phyloP scores from a whole-genome alignment of 495 filamentous ascomycete genomes.

The Penicillium steckii region DNA sequence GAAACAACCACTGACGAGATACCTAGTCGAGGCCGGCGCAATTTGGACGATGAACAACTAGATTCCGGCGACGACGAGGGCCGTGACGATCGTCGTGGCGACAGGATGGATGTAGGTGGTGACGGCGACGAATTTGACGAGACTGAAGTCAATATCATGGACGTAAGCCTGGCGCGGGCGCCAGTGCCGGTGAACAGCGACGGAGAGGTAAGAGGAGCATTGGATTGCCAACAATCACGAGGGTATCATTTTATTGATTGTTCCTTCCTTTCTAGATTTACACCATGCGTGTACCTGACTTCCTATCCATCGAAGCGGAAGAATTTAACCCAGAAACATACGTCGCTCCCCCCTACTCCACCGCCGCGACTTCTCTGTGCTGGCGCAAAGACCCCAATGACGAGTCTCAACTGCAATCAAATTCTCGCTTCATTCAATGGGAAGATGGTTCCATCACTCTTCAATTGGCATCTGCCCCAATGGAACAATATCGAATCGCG shows the following conservation, averaged over 20 bases:
- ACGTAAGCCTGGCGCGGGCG: slow-evolving; percentile 60
- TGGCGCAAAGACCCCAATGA: slow-evolving; percentile 68
- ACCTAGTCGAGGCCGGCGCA: slow-evolving; percentile 49
- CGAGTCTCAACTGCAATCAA: slow-evolving; percentile 62
- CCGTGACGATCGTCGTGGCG: slow-evolving; percentile 48
- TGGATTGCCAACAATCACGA: neutral
- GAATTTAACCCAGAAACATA: slow-evolving; percentile 74
- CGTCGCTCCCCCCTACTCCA: slow-evolving; percentile 62
- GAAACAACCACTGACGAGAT: slow-evolving; percentile 8
- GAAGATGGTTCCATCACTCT: slow-evolving; percentile 83
- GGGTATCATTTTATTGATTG: neutral
- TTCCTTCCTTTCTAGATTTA: slow-evolving; percentile 55
- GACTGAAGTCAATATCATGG: slow-evolving; percentile 51
- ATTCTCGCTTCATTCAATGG: slow-evolving; percentile 76
- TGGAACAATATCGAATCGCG: slow-evolving; percentile 75
- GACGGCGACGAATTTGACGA: slow-evolving; percentile 50
- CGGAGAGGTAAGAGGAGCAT: slow-evolving; percentile 47
- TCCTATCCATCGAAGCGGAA: slow-evolving; percentile 72
- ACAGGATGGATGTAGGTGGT: slow-evolving; percentile 47
- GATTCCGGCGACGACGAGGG: slow-evolving; percentile 77
- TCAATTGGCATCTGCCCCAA: slow-evolving; percentile 67
- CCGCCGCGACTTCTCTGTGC: slow-evolving; percentile 66
- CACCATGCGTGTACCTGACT: slow-evolving; percentile 74
- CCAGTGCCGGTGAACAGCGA: slow-evolving; percentile 71
- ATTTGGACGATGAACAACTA: slow-evolving; percentile 70